phyloP scores from a whole-genome alignment of 2,329 filamentous ascomycete species.

The Cladophialophora bantiana region DNA sequence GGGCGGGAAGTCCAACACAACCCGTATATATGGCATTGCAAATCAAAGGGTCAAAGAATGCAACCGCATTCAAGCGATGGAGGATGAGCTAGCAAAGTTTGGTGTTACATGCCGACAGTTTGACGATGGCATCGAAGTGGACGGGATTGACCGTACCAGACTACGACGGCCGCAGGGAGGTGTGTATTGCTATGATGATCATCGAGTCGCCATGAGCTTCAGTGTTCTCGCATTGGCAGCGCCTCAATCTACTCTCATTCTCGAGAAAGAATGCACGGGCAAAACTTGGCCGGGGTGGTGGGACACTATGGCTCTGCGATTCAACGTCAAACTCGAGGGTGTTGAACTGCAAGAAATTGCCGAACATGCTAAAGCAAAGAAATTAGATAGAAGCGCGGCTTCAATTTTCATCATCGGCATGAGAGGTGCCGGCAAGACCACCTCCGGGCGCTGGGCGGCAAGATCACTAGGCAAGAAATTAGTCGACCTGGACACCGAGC shows the following conservation, averaged over 20 bases:
- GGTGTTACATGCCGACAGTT: slow-evolving; percentile 85
- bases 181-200: slow-evolving; percentile 94
- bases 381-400: slow-evolving; percentile 54
- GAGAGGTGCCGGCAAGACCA: slow-evolving; percentile 96
- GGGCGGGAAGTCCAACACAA: slow-evolving; percentile 68
- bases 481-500: slow-evolving; percentile 84
- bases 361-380: slow-evolving; percentile 46
- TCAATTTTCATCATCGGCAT: slow-evolving; percentile 97
- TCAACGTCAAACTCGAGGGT: slow-evolving; percentile 78
- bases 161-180: slow-evolving; percentile 66
- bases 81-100: slow-evolving; percentile 91
- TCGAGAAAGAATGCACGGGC: slow-evolving; percentile 89
- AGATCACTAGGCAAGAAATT: slow-evolving; percentile 77
- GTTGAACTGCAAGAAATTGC: slow-evolving; percentile 62
- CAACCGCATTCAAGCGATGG: slow-evolving; percentile 95
- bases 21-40: slow-evolving; percentile 89
- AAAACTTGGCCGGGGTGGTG: slow-evolving; percentile 99
- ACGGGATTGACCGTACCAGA: slow-evolving; percentile 62
- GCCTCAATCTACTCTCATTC: slow-evolving; percentile 74
- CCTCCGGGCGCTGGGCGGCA: slow-evolving; percentile 84
- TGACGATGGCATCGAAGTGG: slow-evolving; percentile 84
- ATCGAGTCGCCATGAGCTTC: slow-evolving; percentile 98
- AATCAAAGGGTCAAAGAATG: slow-evolving; percentile 99
- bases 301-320: slow-evolving; percentile 82
- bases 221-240: slow-evolving; percentile 81